Evolutionary conservation across 2,329 filamentous ascomycete species (phyloP).

Genomic region (Beauveria australis): DNA sequence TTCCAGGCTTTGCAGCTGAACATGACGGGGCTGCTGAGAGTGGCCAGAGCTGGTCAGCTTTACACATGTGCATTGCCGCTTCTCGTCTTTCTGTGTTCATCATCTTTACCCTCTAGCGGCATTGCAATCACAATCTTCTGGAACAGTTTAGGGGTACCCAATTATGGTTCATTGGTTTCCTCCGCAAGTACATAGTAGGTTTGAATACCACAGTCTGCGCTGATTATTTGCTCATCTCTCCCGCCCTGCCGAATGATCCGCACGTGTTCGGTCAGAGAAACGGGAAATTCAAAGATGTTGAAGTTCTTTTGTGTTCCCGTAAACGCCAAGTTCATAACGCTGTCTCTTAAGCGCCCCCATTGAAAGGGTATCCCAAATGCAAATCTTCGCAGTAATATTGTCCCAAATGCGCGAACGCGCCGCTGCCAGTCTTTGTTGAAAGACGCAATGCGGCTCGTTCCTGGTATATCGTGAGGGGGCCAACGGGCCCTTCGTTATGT

Average conservation of each 20-base stretch:
- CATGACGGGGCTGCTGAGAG: neutral
- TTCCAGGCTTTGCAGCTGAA: neutral
- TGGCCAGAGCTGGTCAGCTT: neutral
- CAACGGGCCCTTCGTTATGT: conserved; percentile 10
- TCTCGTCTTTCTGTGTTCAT: neutral
- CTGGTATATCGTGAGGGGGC: conserved; percentile 24
- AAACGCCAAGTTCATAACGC: conserved; percentile 26
- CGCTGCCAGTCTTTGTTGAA: conserved; percentile 37
- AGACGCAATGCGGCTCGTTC: conserved; percentile 32
- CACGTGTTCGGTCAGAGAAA: conserved; percentile 28
- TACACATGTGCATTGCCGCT: neutral
- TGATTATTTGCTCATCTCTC: conserved; percentile 11
- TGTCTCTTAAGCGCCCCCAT: conserved; percentile 24
- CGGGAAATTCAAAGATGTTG: conserved; percentile 35
- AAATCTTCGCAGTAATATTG: conserved; percentile 21
- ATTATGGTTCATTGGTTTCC: conserved; percentile 1
- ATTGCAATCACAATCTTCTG: neutral
- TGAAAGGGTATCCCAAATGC: conserved; percentile 32
- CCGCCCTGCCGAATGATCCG: conserved; percentile 23
- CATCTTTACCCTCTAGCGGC: neutral
- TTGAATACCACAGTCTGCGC: conserved; percentile 1
- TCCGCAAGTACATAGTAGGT: neutral
- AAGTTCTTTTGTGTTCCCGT: conserved; percentile 38
- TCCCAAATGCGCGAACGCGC: conserved; percentile 31
- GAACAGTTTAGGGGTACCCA: neutral